phyloP scores from a whole-genome alignment of 495 filamentous ascomycete genomes.

The Neurospora tetraspora region DNA sequence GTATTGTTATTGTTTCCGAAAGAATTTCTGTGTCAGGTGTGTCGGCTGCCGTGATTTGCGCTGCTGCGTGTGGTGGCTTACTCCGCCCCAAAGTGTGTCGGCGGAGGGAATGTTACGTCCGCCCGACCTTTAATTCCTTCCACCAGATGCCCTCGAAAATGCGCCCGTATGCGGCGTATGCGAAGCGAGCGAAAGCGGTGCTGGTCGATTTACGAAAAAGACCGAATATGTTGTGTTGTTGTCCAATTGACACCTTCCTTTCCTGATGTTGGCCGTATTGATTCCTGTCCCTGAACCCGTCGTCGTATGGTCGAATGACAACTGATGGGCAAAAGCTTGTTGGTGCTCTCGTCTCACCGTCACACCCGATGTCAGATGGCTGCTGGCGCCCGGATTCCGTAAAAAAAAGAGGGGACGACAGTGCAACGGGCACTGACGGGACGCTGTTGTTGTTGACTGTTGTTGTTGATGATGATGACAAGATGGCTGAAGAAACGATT shows the following conservation, averaged over 20 bases:
- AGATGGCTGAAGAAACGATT: not conserved
- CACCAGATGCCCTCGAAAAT: not conserved
- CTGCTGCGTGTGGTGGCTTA: not conserved
- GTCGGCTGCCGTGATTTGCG: not conserved
- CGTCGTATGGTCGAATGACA: not conserved
- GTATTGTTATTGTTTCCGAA: not conserved
- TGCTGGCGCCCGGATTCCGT: not conserved
- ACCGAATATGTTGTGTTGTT: not conserved
- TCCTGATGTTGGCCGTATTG: not conserved
- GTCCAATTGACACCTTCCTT: not conserved
- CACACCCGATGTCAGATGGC: not conserved
- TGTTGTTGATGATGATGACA: not conserved
- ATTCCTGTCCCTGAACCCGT: not conserved
- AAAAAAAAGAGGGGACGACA: not conserved
- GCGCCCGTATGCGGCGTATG: not conserved
- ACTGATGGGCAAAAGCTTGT: not conserved
- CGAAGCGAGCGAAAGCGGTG: not conserved
- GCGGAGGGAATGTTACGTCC: not conserved
- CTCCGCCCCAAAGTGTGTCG: not conserved
- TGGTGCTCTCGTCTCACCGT: not conserved
- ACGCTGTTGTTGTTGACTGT: not conserved
- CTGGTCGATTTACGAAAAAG: not conserved
- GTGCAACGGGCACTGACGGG: not conserved
- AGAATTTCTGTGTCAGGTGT: not conserved
- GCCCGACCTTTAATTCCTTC: not conserved